These are phyloP conservation scores for Leavenworthia alabamica DNA, from an alignment of 345 rosid species.

Conservation along the genomic window DNA sequence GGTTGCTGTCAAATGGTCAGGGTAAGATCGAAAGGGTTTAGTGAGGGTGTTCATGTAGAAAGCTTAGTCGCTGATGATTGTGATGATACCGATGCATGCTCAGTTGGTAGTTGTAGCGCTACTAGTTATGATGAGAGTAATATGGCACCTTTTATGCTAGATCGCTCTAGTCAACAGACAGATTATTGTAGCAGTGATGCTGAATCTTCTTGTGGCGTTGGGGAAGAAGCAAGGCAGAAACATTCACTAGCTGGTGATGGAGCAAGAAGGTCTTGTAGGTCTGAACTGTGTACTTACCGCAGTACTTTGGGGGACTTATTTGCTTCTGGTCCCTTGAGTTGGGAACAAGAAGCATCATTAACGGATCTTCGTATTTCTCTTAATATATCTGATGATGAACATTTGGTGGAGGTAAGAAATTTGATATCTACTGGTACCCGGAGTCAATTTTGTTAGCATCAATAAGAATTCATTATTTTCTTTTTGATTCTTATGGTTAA, in stretches of 20 bases:
- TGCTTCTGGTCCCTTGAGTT: slow-evolving; percentile 74
- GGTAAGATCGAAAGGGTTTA: slow-evolving; percentile 32
- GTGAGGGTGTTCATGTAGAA: slow-evolving; percentile 26
- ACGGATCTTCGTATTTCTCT: slow-evolving; percentile 74
- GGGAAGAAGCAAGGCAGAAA: slow-evolving; percentile 23
- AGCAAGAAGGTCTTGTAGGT: slow-evolving; percentile 49
- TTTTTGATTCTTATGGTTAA: slow-evolving; percentile 17
- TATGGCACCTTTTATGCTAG: slow-evolving; percentile 26
- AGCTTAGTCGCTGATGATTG: slow-evolving; percentile 26
- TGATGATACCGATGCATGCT: slow-evolving; percentile 43
- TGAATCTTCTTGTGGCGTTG: slow-evolving; percentile 34
- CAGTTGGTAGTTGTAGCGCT: slow-evolving; percentile 74
- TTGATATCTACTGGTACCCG: slow-evolving; percentile 53
- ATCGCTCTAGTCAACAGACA: slow-evolving; percentile 28
- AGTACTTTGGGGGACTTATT: slow-evolving; percentile 52
- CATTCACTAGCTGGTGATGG: slow-evolving; percentile 32
- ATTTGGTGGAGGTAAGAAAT: slow-evolving; percentile 67
- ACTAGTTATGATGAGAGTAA: slow-evolving; percentile 24
- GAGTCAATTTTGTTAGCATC: slow-evolving; percentile 38
- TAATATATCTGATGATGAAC: slow-evolving; percentile 82
- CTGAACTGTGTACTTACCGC: slow-evolving; percentile 63
- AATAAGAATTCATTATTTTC: slow-evolving; percentile 21
- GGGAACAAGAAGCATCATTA: slow-evolving; percentile 83
- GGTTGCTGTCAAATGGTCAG: slow-evolving; percentile 38
- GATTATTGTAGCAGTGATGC: slow-evolving; percentile 45